Evolutionary conservation across 1,284 basidiomycete genomes (phyloP).

Genomic region (Schizopora paradoxa): DNA sequence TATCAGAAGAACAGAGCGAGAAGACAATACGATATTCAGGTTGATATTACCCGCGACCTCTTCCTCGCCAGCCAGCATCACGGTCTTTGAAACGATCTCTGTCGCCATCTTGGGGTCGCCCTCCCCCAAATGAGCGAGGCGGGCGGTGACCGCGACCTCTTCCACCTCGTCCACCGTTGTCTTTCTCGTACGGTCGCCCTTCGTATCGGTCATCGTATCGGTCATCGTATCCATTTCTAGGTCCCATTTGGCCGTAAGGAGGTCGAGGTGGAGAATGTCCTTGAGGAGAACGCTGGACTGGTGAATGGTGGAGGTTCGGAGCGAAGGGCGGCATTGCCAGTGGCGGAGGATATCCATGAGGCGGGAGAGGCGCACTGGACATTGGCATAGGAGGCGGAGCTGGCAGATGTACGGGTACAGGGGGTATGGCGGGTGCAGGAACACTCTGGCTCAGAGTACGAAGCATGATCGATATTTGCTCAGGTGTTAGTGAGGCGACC

Average conservation of each 20-base stretch:
- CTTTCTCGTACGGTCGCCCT: conserved; percentile 1
- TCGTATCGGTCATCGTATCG: conserved; percentile 4
- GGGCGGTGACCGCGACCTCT: conserved; percentile 7
- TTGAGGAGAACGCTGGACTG: no score
- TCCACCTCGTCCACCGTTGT: conserved; percentile 2
- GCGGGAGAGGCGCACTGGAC: conserved; percentile 4
- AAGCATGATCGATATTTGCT: conserved; percentile 54
- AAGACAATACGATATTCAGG: no score
- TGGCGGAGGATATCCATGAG: neutral
- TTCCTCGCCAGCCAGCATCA: conserved; percentile 18
- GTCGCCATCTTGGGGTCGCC: conserved; percentile 6
- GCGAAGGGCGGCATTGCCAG: neutral
- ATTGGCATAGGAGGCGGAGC: neutral
- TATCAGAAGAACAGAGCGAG: no score
- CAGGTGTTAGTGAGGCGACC: conserved; percentile 54
- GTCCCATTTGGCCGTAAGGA: neutral
- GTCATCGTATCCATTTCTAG: conserved; percentile 6
- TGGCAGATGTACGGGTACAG: neutral
- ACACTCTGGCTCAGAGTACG: conserved; percentile 23
- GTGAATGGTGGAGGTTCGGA: neutral
- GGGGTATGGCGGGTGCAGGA: neutral
- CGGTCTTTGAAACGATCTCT: conserved; percentile 8
- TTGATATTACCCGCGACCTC: no score
- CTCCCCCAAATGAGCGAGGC: neutral
- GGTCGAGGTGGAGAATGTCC: neutral